Evolutionary conservation across 306 rosid genomes (phyloP).

Genomic region (Lagenaria siceraria): DNA sequence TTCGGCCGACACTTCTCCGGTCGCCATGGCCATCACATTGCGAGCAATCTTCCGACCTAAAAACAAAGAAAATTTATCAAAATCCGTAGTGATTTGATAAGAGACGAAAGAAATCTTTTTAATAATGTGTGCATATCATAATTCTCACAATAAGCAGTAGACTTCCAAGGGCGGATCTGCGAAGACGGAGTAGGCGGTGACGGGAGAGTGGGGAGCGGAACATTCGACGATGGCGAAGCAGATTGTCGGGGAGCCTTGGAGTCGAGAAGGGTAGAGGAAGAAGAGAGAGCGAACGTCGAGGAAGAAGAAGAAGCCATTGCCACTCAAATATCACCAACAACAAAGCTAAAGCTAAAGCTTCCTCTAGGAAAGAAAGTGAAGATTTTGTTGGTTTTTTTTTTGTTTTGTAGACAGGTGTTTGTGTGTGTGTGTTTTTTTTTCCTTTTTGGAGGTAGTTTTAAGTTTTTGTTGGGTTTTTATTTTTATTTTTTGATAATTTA

Average conservation of each 20-base stretch:
- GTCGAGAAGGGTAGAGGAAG: conserved; percentile 6
- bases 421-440: neutral
- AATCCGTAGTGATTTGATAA: neutral
- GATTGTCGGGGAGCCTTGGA: conserved; percentile 6
- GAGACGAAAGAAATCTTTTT: neutral
- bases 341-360: neutral
- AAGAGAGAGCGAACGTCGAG: conserved; percentile 10
- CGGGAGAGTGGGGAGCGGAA: conserved; percentile 38
- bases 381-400: neutral
- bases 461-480: neutral
- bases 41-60: conserved; percentile 66
- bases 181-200: conserved; percentile 33
- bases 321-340: neutral
- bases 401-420: neutral
- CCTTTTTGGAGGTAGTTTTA: neutral
- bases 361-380: neutral
- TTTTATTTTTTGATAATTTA: neutral
- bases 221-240: neutral
- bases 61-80: neutral
- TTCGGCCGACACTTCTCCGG: conserved; percentile 82
- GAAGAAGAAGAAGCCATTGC: conserved; percentile 11
- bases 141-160: conserved; percentile 51
- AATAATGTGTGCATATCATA: neutral
- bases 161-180: conserved; percentile 50
- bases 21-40: conserved; percentile 76